These are phyloP conservation scores for Taphrina sp. DNA, from an alignment of 1,139 yeast genomes.

Conservation along the genomic window DNA sequence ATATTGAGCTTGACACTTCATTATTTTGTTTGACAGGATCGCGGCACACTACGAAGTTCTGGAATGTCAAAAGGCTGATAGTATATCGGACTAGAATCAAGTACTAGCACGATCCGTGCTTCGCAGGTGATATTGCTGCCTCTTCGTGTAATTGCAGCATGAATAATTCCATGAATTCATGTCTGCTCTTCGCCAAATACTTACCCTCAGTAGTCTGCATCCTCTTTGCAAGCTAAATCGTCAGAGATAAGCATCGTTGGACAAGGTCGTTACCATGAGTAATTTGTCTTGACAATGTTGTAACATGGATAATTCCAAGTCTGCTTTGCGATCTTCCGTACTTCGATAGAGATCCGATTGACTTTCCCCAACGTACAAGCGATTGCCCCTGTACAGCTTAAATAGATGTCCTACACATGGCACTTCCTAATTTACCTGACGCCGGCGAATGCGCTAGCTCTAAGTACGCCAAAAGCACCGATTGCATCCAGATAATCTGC, in stretches of 20 bases:
- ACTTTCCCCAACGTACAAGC: neutral
- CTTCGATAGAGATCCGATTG: no score
- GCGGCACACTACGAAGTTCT: no score
- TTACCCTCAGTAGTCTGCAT: constrained; percentile 43
- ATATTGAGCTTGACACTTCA: no score
- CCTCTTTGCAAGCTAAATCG: no score
- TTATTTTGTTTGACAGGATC: no score
- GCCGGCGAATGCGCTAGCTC: constrained; percentile 45
- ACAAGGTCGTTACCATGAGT: constrained; percentile 40
- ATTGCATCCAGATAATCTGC: constrained; percentile 48
- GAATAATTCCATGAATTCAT: constrained; percentile 31
- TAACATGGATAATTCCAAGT: neutral
- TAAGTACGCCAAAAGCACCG: constrained; percentile 45
- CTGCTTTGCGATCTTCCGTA: no score
- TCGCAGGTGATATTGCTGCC: no score
- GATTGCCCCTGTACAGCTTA: constrained; percentile 1
- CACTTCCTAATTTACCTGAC: constrained; percentile 38
- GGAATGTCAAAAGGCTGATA: no score
- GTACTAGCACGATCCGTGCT: no score
- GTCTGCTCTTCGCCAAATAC: constrained; percentile 41
- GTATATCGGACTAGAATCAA: no score
- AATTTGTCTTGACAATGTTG: constrained; percentile 45
- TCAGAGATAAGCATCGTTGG: no score
- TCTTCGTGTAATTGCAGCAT: constrained; percentile 6
- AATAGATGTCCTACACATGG: neutral